Evolutionary conservation across 352 stramenopile genomes (phyloP), one percentile per base, ranked within the genome.

Genomic region (Pythium brachiatum): DNA sequence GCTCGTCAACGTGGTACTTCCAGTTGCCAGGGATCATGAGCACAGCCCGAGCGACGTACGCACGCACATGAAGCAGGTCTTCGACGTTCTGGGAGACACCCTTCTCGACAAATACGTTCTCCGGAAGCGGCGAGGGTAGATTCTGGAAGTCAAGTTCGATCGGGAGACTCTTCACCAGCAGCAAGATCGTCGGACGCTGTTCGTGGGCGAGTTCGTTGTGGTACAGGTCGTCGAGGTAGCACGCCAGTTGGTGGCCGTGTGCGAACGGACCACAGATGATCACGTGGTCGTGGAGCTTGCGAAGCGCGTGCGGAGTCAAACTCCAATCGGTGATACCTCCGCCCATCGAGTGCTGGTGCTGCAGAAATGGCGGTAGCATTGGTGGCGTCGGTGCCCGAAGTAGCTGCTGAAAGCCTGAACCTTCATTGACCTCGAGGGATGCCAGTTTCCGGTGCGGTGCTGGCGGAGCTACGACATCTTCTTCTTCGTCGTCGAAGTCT

Each of bases 21-120:
- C 72, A 82, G 60, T 73, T 74, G 0, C 69, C 70, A 7, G 78
- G 74, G 29, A 87, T 73, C 61, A 89, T 72, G n/a, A 88, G 59
- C 29, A 88, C 76, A 7, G 67, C 68, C 0, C 66, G 64, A 4
- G 80, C 78, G 0, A 74, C 66, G 39, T 72, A 78, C 6, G 68
- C 75, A 25, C 78, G 62, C 8, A 89, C 75, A 43, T 69, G 76
- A 5, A 85, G 48, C 21, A 89, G 47, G 34, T 88, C 78, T 39
- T 85, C 78, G 26, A 86, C 70, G 16, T 76, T 82, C 57, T 84
- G 66, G 9, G 72, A 77, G 6, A 72, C 59, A 13, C 80, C 78
- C 15, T 72, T 64, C 44, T 86, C 67, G 0, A 86, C 59, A 44
- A 73, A 81, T 29, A 85, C 75, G 43, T 81, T 76, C 3, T 59